A percentile compares a stretch with the other conserved stretches of the same genome.
phyloP scores from a whole-genome alignment of 2,329 filamentous ascomycete genomes.

The Microcyclosporella mali region DNA sequence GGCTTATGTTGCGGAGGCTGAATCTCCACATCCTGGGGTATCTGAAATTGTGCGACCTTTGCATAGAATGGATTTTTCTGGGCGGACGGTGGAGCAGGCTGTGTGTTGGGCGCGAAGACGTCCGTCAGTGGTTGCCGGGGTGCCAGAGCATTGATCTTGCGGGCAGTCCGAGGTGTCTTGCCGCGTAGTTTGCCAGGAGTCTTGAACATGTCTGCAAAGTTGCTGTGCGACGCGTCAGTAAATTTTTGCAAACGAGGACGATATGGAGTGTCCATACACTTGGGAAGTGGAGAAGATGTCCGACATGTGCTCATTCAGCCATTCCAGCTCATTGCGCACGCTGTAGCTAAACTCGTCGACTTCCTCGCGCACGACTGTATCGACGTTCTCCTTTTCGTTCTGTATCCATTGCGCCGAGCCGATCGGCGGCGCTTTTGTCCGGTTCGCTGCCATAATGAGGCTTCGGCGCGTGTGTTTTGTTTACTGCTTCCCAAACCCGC shows the following conservation, averaged over 20 bases:
- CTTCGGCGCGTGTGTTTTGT: slow-evolving; percentile 9
- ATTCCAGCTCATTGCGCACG: slow-evolving; percentile 89
- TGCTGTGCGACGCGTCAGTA: slow-evolving; percentile 50
- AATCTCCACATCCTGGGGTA: slow-evolving; percentile 50
- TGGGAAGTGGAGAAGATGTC: slow-evolving; percentile 84
- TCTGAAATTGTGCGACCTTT: slow-evolving; percentile 54
- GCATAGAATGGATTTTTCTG: slow-evolving; percentile 46
- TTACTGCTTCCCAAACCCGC: slow-evolving; percentile 3
- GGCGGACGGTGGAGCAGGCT: slow-evolving; percentile 49
- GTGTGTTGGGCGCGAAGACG: slow-evolving; percentile 42
- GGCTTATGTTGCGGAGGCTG: slow-evolving; percentile 21
- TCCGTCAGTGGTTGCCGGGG: slow-evolving; percentile 50
- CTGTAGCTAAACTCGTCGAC: slow-evolving; percentile 90
- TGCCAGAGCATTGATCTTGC: slow-evolving; percentile 55
- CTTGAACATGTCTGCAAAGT: slow-evolving; percentile 93
- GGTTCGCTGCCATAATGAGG: slow-evolving; percentile 21
- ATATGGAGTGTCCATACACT: slow-evolving; percentile 55
- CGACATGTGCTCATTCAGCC: slow-evolving; percentile 97
- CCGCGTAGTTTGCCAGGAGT: slow-evolving; percentile 77
- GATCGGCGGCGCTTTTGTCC: slow-evolving; percentile 23
- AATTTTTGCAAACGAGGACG: slow-evolving; percentile 1
- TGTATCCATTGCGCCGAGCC: slow-evolving; percentile 62
- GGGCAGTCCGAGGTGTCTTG: slow-evolving; percentile 68
- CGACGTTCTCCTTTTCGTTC: slow-evolving; percentile 72
- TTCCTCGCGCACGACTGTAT: slow-evolving; percentile 71